phyloP scores from a whole-genome alignment of 2,329 filamentous ascomycete genomes.

The Escovopsis sp. region DNA sequence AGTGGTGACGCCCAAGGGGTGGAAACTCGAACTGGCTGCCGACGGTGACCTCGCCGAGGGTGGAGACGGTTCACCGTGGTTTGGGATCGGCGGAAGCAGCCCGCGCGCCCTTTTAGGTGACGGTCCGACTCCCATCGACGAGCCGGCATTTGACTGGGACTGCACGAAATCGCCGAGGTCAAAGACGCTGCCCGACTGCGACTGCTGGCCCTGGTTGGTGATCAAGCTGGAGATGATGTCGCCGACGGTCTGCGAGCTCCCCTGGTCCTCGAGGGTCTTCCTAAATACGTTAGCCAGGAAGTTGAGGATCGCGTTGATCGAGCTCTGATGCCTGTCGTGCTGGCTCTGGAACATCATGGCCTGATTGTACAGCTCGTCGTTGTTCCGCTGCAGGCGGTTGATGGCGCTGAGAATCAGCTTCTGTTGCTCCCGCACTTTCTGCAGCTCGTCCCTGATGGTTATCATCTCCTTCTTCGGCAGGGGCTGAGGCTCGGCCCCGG shows the following conservation, averaged over 20 bases:
- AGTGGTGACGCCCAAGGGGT: constrained; percentile 16
- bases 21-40: constrained; percentile 15
- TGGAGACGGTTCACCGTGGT: constrained; percentile 14
- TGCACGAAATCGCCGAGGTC: constrained; percentile 46
- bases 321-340: constrained; percentile 94
- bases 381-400: constrained; percentile 64
- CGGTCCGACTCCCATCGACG: constrained; percentile 21
- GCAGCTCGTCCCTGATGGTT: constrained; percentile 64
- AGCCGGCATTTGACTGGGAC: constrained; percentile 25
- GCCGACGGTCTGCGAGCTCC: constrained; percentile 58
- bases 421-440: constrained; percentile 74
- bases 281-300: constrained; percentile 96
- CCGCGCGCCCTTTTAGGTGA: constrained; percentile 37
- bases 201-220: constrained; percentile 34
- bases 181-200: constrained; percentile 41
- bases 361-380: constrained; percentile 76
- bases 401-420: constrained; percentile 74
- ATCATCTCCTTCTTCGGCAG: constrained; percentile 56
- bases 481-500: constrained; percentile 32
- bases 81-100: constrained; percentile 39
- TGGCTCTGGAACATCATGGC: constrained; percentile 79
- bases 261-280: constrained; percentile 76
- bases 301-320: constrained; percentile 95
- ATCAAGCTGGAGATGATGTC: constrained; percentile 73
- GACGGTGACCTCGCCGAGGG: constrained; percentile 16